Percentiles rank a stretch among this genome's conserved stretches.
phyloP scores from a whole-genome alignment of 495 filamentous ascomycete species.

The Aspergillus indologenus region DNA sequence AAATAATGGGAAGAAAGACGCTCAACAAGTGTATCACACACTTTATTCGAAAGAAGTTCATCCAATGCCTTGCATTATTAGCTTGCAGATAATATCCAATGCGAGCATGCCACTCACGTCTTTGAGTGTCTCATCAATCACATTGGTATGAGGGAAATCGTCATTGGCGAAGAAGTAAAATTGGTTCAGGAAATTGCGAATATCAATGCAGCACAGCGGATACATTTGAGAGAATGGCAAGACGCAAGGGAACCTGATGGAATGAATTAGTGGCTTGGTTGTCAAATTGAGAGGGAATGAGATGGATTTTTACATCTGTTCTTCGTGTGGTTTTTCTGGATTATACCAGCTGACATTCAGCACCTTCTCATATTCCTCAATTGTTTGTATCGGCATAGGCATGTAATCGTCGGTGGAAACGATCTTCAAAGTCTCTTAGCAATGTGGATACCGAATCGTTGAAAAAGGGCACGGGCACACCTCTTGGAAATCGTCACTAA shows the following conservation, averaged over 20 bases:
- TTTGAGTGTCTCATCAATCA: conserved; percentile 86
- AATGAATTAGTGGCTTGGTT: conserved; percentile 13
- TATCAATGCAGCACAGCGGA: conserved; percentile 94
- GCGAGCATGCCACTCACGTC: conserved; percentile 45
- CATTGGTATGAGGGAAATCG: conserved; percentile 79
- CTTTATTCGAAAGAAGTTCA: conserved; percentile 81
- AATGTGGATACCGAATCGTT: background rate
- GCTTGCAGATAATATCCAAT: background rate
- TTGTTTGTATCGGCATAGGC: conserved; percentile 90
- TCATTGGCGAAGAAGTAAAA: conserved; percentile 96
- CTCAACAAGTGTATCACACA: conserved; percentile 86
- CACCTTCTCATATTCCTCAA: conserved; percentile 94
- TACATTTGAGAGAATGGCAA: conserved; percentile 99
- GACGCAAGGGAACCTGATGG: conserved; percentile 75
- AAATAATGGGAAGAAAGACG: conserved; percentile 87
- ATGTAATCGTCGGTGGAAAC: conserved; percentile 98
- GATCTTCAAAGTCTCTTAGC: conserved; percentile 53
- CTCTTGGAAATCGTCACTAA: conserved; percentile 91
- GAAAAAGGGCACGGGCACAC: conserved; percentile 40
- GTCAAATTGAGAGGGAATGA: too few species aligned
- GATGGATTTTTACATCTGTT: conserved; percentile 58
- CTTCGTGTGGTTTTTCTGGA: conserved; percentile 70
- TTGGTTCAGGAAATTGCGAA: conserved; percentile 92
- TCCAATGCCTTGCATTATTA: conserved; percentile 63
- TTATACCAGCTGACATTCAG: conserved; percentile 90